Base-by-base conservation (phyloP, 2,329 filamentous ascomycete genomes). In the Fusarium illudens region DNA sequence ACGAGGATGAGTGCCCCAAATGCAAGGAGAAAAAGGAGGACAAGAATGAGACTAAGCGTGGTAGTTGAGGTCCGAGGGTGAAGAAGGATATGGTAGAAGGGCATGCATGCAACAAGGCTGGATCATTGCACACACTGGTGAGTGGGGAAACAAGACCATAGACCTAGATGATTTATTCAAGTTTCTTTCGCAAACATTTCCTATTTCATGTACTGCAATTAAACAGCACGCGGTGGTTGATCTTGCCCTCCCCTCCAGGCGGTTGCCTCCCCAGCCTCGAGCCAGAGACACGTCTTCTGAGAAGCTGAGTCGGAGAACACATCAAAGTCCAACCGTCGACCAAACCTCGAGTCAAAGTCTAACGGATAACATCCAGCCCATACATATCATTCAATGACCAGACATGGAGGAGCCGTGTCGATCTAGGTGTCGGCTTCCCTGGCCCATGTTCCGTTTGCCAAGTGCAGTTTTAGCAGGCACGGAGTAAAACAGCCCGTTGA, bases 1-100 rank as follows among this genome's bases (percentile, higher is more conserved):
- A 65, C 3, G 27, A 51, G 15, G 57, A 58, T 20, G 62, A 66
- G 33, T 66, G 63, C 33, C 42, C 63, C 3, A 27, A 22, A n/a
- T 66, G 62, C 20, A 34, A 30, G 12, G 22, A 8, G 39, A 46
- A 46, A 17, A 46, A 46, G 22, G 25, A 44, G 22, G 15, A 13
- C 9, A 15, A 44, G 15, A 12, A 17, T 10, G 22, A 17, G 6
- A 22, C 25, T 2, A 29, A 17, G 39, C 25, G 20, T 25, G 7
- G 20, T 10, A 2, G 20, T 10, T 6, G 4, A 15, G 7, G 5
- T 36, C 34, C n/a, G 3, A 25, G 39, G 1, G 22, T n/a, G n/a
- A n/a, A n/a, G n/a, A n/a, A n/a, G n/a, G n/a, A n/a, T n/a, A n/a
- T n/a, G n/a, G n/a, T n/a, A n/a, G n/a, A n/a, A n/a, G n/a, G n/a